A percentile compares a stretch with the other conserved stretches of the same genome.
phyloP scores from a whole-genome alignment of 75 land plant species.

The Cunninghamia lanceolata region DNA sequence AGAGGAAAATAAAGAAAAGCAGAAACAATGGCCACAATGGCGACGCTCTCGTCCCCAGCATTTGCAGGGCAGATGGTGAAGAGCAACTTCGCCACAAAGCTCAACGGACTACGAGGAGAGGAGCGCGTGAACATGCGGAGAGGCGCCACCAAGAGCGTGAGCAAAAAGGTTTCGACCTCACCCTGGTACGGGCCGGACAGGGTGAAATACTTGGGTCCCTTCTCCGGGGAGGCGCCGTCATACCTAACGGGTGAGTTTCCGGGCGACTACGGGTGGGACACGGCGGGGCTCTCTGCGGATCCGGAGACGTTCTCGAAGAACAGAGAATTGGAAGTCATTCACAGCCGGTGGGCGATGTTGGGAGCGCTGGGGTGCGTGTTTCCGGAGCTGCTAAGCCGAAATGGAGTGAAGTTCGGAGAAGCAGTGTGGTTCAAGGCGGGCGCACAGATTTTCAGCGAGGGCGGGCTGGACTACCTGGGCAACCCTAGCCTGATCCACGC shows the following conservation, averaged over 20 bases:
- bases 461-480: conserved; percentile 52
- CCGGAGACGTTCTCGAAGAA: conserved; percentile 63
- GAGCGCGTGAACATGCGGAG: background rate
- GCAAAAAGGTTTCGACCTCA: background rate
- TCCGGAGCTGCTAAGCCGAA: conserved; percentile 45
- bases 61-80: background rate
- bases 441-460: conserved; percentile 72
- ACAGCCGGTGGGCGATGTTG: conserved; percentile 41
- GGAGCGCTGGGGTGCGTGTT: conserved; percentile 46
- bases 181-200: conserved; percentile 59
- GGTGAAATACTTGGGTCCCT: conserved; percentile 52
- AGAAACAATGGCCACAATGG: background rate
- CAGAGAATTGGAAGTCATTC: conserved; percentile 49
- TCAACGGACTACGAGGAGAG: background rate
- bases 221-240: conserved; percentile 46
- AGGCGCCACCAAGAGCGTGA: background rate
- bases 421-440: conserved; percentile 64
- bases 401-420: conserved; percentile 51
- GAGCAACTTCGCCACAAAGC: background rate
- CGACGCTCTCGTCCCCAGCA: background rate
- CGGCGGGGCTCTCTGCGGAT: conserved; percentile 56
- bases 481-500: conserved; percentile 78
- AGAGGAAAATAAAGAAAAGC: no score
- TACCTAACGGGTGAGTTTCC: conserved; percentile 64
- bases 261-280: conserved; percentile 73